Evolutionary conservation across 2,329 filamentous ascomycete genomes (phyloP), one percentile per base, ranked within the genome.

Genomic region (Diaporthe ampelina): DNA sequence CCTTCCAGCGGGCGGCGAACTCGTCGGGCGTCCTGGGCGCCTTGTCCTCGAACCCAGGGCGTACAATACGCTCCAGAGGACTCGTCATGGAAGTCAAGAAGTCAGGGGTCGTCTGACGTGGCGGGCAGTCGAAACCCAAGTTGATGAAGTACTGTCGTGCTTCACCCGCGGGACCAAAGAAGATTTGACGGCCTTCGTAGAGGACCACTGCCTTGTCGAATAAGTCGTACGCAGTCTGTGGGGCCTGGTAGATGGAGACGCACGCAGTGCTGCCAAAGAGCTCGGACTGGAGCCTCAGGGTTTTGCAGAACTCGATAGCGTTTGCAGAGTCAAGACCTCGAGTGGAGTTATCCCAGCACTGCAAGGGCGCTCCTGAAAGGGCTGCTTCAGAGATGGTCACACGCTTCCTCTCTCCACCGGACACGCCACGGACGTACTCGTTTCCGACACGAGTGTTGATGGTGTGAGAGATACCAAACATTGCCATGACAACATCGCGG

Each of bases 241-340:
- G 89, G 4, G 93, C 89, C 82, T 94, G 92, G 83, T 94, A 95
- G 82, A 94, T 94, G 76, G 93, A 93, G 45, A 94, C 93, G 75
- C 88, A 88, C 35, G 92, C 91, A 3, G 92, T 93, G 80, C 85
- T 90, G 75, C 88, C 88, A 75, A 91, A 92, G 43, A 94, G 87
- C 79, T 94, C 91, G 1, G 91, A 91, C 80, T 92, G 89, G 68
- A 92, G 85, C 50, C 91, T 89, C 11, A 95, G 85, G 0, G 92
- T 94, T 83, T 90, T 92, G 83, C 90, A 92, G 81, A 94, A 94
- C 82, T 94, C 92, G 75, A 94, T 88, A 70, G 93, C 93, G 81
- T 94, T 94, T 83, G 92, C 93, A 43, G 89, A 92, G 83, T 95
- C 93, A 43, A 94, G 86, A 83, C 93, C 93, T 83, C 93, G 88